Evolutionary conservation across 106 monocot genomes (phyloP), one percentile per base, ranked within the genome.

Genomic region (Dendrobium huoshanense): DNA sequence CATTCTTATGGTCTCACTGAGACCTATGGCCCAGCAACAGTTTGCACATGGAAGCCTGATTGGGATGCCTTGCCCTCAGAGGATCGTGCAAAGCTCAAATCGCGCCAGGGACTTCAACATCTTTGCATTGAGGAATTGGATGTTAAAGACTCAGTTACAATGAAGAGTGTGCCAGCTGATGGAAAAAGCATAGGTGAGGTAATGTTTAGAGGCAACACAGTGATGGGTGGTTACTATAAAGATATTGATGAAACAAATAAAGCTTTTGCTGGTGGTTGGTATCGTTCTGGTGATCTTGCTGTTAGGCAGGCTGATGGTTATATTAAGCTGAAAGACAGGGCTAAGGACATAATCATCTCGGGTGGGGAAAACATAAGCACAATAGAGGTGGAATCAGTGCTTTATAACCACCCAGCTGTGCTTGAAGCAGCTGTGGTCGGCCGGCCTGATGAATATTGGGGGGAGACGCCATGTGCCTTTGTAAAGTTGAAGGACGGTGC

Each of bases 161-260:
- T 92, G 94, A 64, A 76, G 55, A 90, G 87, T 41, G 94, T 95
- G 20, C 88, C 94, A 2, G 73, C 80, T 3, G 92, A 95, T 84
- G 89, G 88, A 25, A 83, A 84, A 16, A 85, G 90, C 9, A 80
- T 95, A 24, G 94, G 94, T 1, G 94, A 95, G 83, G 90, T 92
- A 3, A 90, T 95, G 92, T 70, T 92, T 17, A 86, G 90, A 68
- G 92, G 94, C 0, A 92, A 92, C 81, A 92, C 90, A 4, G 88
- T 95, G n/a, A 95, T 95, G 94, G 82, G 58, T 67, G 94, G 94
- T 7, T 95, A 95, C 74, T 87, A 83, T 49, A 90, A 88, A 45
- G 90, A 92, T 51, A 13, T 45, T 44, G 78, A 81, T 17, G 86
- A 82, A 4, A 95, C 13, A 31, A 29, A 33, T 81, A 86, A 78